These are phyloP conservation scores for Hyaloscypha bicolor DNA, from an alignment of 495 filamentous ascomycete genomes.

Conservation along the genomic window DNA sequence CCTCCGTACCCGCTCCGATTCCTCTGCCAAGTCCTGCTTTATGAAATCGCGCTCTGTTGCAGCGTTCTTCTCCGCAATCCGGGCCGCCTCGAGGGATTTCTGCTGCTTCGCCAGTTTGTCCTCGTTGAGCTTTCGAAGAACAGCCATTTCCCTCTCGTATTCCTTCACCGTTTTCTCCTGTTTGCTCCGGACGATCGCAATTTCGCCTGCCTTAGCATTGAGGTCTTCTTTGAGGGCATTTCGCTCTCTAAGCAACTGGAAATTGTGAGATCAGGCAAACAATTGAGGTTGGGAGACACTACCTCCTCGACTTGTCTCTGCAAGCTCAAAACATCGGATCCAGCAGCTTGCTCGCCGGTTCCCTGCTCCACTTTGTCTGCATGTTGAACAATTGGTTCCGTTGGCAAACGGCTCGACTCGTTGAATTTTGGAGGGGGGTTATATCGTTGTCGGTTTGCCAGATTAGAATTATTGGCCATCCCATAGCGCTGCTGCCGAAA, in stretches of 20 bases:
- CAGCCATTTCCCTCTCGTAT: conserved; percentile 48
- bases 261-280: conserved; percentile 11
- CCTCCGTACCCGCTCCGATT: conserved; percentile 30
- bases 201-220: conserved; percentile 44
- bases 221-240: conserved; percentile 29
- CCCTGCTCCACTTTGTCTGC: background rate
- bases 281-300: background rate
- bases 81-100: conserved; percentile 46
- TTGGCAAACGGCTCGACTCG: background rate
- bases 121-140: conserved; percentile 45
- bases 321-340: conserved; percentile 13
- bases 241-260: conserved; percentile 25
- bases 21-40: conserved; percentile 52
- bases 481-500: conserved; percentile 39
- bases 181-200: conserved; percentile 54
- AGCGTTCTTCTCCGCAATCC: conserved; percentile 47
- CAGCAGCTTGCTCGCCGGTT: conserved; percentile 2
- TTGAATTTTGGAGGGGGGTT: conserved; percentile 13
- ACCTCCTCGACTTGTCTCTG: conserved; percentile 31
- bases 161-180: conserved; percentile 44
- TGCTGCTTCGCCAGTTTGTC: conserved; percentile 49
- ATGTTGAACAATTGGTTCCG: background rate
- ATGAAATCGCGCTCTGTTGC: conserved; percentile 55
- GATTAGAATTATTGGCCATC: background rate
- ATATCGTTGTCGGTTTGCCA: conserved; percentile 1